Percentiles rank a stretch among this genome's conserved stretches.
Conservation (phyloP, 768 basidiomycete species). For the Xerocomellus intermedius region DNA sequence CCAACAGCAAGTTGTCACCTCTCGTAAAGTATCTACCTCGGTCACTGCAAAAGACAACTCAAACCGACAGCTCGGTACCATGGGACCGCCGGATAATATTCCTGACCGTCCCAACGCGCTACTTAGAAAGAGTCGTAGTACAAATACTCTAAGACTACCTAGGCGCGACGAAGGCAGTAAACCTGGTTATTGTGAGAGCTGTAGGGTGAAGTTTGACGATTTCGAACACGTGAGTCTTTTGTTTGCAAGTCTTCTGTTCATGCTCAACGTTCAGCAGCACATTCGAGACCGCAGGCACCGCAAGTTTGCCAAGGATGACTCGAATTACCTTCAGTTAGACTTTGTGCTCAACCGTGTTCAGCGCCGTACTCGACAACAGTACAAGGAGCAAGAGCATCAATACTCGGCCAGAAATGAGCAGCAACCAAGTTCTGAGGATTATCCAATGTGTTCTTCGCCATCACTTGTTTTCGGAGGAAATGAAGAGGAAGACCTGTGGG, state of each 20-base stretch:
- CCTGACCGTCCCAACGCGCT: slow-evolving; percentile 48
- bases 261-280: slow-evolving; percentile 51
- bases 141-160: slow-evolving; percentile 71
- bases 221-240: slow-evolving; percentile 62
- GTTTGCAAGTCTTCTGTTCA: background rate
- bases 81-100: slow-evolving; percentile 69
- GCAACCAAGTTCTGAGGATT: slow-evolving; percentile 17
- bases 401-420: slow-evolving; percentile 8
- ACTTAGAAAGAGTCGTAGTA: slow-evolving; percentile 77
- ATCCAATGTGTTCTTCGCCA: slow-evolving; percentile 25
- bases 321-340: slow-evolving; percentile 81
- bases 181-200: slow-evolving; percentile 97
- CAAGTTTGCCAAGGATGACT: slow-evolving; percentile 74
- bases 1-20: slow-evolving; percentile 66
- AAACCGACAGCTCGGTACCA: slow-evolving; percentile 36
- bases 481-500: slow-evolving; percentile 26
- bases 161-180: slow-evolving; percentile 85
- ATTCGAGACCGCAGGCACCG: slow-evolving; percentile 69
- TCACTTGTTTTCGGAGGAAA: background rate
- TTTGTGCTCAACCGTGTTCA: slow-evolving; percentile 61
- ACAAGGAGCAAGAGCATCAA: slow-evolving; percentile 27
- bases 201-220: slow-evolving; percentile 85
- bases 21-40: slow-evolving; percentile 46
- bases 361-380: slow-evolving; percentile 38
- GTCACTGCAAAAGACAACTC: slow-evolving; percentile 27